A percentile compares a stretch with the other conserved stretches of the same genome.
Evolutionary conservation across 305 asterid genomes (phyloP).

Genomic region (Fraxinus nigra): DNA sequence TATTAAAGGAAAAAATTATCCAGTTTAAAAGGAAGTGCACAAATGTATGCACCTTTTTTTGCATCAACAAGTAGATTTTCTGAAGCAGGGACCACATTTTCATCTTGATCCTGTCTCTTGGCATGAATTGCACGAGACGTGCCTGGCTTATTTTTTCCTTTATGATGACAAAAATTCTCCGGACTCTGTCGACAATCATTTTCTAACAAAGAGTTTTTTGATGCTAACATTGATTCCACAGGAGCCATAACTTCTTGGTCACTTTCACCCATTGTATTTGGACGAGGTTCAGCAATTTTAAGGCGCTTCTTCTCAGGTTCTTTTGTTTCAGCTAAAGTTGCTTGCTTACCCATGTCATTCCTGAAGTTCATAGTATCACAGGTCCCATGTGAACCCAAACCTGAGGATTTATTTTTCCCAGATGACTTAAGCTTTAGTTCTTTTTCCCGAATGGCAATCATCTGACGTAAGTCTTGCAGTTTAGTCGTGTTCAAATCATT

Average conservation of each 20-base stretch:
- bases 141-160: constrained; percentile 5
- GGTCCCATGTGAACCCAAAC: constrained; percentile 15
- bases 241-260: constrained; percentile 10
- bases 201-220: constrained; percentile 22
- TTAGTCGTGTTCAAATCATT: constrained; percentile 24
- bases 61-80: constrained; percentile 22
- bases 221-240: constrained; percentile 12
- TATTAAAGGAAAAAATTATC: not conserved
- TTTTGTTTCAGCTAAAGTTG: constrained; percentile 21
- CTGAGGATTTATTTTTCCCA: constrained; percentile 24
- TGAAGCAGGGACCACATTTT: constrained; percentile 23
- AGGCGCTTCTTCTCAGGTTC: constrained; percentile 40
- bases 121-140: constrained; percentile 12
- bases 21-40: not conserved
- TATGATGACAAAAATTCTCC: constrained; percentile 1
- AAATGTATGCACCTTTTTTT: constrained; percentile 21
- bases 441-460: constrained; percentile 43
- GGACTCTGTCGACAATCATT: constrained; percentile 9
- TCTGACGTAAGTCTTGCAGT: constrained; percentile 46
- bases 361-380: constrained; percentile 8
- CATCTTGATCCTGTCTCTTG: constrained; percentile 22
- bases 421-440: constrained; percentile 34
- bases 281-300: constrained; percentile 25
- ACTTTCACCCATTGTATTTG: constrained; percentile 14
- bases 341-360: constrained; percentile 16